phyloP scores from a whole-genome alignment of 1,284 basidiomycete species.

The Cryptococcus sp. region DNA sequence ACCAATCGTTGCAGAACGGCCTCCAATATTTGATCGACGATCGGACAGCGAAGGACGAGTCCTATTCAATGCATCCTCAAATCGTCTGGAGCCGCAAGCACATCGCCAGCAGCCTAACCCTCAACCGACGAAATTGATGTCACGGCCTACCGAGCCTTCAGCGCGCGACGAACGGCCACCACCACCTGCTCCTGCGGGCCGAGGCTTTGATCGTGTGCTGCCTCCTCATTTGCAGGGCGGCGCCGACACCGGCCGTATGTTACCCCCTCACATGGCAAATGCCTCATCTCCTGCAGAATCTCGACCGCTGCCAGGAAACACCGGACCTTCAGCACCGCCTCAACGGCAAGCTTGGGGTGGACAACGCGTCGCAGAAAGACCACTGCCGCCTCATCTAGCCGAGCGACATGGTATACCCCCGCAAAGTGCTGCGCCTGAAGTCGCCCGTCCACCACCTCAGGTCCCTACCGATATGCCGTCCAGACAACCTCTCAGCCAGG shows the following conservation, averaged over 20 bases:
- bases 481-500: constrained; percentile 22
- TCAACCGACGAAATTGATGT: constrained; percentile 52
- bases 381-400: constrained; percentile 43
- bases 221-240: constrained; percentile 25
- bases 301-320: constrained; percentile 1
- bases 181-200: constrained; percentile 1
- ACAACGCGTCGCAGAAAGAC: constrained; percentile 15
- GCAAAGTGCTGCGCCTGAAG: constrained; percentile 25
- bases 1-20: constrained; percentile 12
- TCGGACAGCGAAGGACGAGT: constrained; percentile 54
- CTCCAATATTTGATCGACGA: neutral
- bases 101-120: constrained; percentile 31
- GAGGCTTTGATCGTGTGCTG: constrained; percentile 21
- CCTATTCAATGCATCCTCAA: constrained; percentile 87
- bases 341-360: constrained; percentile 19
- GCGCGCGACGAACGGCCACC: neutral
- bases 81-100: constrained; percentile 67
- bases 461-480: constrained; percentile 29
- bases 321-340: constrained; percentile 2
- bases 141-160: constrained; percentile 18
- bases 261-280: constrained; percentile 42
- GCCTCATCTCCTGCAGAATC: constrained; percentile 5
- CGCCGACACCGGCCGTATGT: constrained; percentile 23
- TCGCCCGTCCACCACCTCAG: constrained; percentile 16
- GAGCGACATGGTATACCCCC: constrained; percentile 42